phyloP scores from a whole-genome alignment of 192 early-diverging fungal species.

The Dissophora globulifera region DNA sequence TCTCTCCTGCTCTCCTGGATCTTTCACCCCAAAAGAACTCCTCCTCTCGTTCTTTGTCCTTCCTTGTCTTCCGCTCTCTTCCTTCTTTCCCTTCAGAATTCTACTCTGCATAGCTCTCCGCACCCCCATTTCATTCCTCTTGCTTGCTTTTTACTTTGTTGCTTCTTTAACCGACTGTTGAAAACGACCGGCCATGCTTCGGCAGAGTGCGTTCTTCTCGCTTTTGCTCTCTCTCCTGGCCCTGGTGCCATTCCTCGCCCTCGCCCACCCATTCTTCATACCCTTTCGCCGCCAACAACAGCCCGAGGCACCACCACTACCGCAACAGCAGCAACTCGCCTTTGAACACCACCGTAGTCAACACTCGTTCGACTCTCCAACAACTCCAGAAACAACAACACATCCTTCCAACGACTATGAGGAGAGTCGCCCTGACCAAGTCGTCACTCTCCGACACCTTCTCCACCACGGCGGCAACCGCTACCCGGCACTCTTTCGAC shows the following conservation, averaged over 20 bases:
- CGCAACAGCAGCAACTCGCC: conserved; percentile 5
- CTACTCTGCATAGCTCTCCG: no score
- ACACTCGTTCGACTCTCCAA: neutral
- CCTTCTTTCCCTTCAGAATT: neutral
- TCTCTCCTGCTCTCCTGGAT: neutral
- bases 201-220: conserved; percentile 16
- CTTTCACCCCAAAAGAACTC: neutral
- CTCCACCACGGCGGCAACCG: conserved; percentile 46
- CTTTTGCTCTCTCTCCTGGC: conserved; percentile 19
- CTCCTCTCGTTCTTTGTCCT: neutral
- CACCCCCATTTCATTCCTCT: no score
- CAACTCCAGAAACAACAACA: neutral
- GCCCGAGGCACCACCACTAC: no score
- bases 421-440: conserved; percentile 19
- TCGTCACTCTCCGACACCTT: conserved; percentile 53
- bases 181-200: conserved; percentile 35
- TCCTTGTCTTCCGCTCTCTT: neutral
- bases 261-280: conserved; percentile 18
- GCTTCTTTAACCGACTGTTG: neutral
- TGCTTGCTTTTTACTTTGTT: neutral
- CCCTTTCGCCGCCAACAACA: conserved; percentile 13
- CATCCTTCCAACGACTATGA: neutral
- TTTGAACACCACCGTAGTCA: conserved; percentile 9
- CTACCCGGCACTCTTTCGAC: conserved; percentile 50
- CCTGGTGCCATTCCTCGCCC: neutral